Base-by-base conservation (phyloP, 208 protist species). In the Polymyxa betae region DNA sequence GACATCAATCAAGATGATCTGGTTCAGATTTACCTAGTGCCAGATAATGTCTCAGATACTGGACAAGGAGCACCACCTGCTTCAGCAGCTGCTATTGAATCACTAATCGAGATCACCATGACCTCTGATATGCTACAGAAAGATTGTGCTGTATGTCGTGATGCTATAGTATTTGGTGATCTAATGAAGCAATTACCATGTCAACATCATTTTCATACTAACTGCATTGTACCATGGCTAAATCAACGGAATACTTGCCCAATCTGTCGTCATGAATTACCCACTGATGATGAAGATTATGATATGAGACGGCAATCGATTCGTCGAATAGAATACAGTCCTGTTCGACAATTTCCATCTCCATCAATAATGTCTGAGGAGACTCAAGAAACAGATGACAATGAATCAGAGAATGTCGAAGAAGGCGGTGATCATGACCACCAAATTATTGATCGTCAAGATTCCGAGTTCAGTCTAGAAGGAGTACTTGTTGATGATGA, bases 191-290 rank as follows among this genome's bases (percentile, higher is more conserved):
- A 82, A n/a, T 32, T 89, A 29, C 88, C 88, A 20, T 89, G 88
- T 44, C 88, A 44, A 24, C 88, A 89, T n/a, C 29, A 32, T 20
- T 89, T 77, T n/a, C 88, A 89, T n/a, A 64, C 49, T 12, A 32
- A 89, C n/a, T 89, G 88, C 32, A 89, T 89, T 45, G 46, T 89
- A 12, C 88, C 32, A 77, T 89, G 88, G 88, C 54, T 89, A 20
- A 66, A 89, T 20, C 5, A 20, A 1, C 5, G 54, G 35, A 89
- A 89, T 45, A 89, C 88, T 12, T 89, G 88, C 54, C 88, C 88
- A 29, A n/a, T 89, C 16, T 89, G 88, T 32, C 5, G 88, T 20
- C n/a, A 89, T 45, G 88, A 89, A 44, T 44, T 89, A 38, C 88
- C 88, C 32, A 89, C 88, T 44, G 88, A 89, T 89, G n/a, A 43